Conservation (phyloP, 73 alveolate genomes). For the Stentor coeruleus region DNA sequence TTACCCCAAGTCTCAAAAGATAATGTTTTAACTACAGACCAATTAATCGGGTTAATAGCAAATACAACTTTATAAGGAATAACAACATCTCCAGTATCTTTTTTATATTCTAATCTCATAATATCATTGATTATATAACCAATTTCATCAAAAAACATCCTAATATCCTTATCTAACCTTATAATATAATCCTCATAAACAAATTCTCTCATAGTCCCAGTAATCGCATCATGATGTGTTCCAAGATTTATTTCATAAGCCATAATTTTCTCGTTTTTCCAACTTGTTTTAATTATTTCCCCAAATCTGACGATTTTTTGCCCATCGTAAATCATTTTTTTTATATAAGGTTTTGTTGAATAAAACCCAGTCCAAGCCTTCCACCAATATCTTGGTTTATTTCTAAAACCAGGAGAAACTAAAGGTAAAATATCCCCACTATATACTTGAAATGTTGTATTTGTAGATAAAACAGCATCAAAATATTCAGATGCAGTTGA, state of each 20-base stretch:
- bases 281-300: no score
- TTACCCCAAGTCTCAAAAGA: neutral
- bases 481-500: constrained; percentile 5
- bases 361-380: constrained; percentile 26
- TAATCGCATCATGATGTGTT: constrained; percentile 76
- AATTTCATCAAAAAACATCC: no score
- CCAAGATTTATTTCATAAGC: neutral
- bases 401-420: neutral
- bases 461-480: neutral
- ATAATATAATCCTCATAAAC: constrained; percentile 52
- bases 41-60: neutral
- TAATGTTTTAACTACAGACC: neutral
- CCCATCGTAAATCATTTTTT: constrained; percentile 47
- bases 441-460: neutral
- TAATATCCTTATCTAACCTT: neutral
- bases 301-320: no score
- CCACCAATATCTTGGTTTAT: neutral
- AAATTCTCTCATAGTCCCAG: constrained; percentile 64
- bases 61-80: neutral
- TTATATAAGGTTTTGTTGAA: constrained; percentile 35
- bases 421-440: neutral
- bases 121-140: no score
- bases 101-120: no score
- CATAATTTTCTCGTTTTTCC: no score
- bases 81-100: neutral